Evolutionary conservation across 176 grass and related monocot species (phyloP).

Genomic region (Phyllostachys edulis): DNA sequence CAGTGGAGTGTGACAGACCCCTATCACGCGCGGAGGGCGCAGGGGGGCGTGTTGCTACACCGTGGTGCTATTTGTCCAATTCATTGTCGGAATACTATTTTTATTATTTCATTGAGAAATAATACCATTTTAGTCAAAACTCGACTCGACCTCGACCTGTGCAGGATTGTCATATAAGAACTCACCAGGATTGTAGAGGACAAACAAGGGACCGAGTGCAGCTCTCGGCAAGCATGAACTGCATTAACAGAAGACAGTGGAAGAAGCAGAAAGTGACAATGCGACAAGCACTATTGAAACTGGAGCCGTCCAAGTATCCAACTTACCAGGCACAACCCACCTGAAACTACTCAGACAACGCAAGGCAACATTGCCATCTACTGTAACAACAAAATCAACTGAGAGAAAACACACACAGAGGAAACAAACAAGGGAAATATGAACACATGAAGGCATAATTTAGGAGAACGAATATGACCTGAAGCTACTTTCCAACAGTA

Average conservation of each 20-base stretch:
- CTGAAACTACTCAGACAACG: background rate
- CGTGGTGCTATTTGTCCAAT: too few relatives aligned
- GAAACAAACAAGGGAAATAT: background rate
- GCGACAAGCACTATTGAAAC: background rate
- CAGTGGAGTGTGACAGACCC: too few relatives aligned
- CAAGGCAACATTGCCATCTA: background rate
- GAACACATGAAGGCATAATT: background rate
- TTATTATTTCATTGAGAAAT: too few relatives aligned
- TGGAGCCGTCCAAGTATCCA: background rate
- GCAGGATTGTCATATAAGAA: background rate
- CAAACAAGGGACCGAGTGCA: background rate
- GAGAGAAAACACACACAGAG: too few relatives aligned
- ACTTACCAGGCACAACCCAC: background rate
- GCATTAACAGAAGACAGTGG: background rate
- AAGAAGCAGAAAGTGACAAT: background rate
- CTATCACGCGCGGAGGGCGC: too few relatives aligned
- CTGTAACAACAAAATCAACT: background rate
- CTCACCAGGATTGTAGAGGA: background rate
- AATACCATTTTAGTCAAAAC: too few relatives aligned
- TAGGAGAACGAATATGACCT: conserved; percentile 17
- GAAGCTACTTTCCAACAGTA: conserved; percentile 25
- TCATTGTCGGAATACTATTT: too few relatives aligned
- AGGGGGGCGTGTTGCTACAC: too few relatives aligned
- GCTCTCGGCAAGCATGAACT: background rate
- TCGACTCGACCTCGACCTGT: too few relatives aligned